A percentile compares a stretch with the other conserved stretches of the same genome.
Conservation (phyloP, 768 basidiomycete species). For the Amanita thiersii region DNA sequence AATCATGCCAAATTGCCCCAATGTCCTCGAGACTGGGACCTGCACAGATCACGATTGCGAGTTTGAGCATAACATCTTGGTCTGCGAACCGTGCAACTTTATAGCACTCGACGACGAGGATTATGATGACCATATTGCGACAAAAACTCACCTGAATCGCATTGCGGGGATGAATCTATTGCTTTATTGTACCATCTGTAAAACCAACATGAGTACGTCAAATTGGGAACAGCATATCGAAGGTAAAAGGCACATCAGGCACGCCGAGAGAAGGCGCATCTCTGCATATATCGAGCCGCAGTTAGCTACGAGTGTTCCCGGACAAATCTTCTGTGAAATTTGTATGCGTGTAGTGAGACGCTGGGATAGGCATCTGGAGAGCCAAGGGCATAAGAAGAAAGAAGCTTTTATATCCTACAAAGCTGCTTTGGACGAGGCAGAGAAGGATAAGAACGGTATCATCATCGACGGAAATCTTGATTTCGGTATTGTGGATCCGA, state of each 20-base stretch:
- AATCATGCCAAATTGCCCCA: constrained; percentile 22
- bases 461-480: constrained; percentile 34
- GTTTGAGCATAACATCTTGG: constrained; percentile 25
- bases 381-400: constrained; percentile 24
- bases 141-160: constrained; percentile 21
- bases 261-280: constrained; percentile 14
- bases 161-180: constrained; percentile 22
- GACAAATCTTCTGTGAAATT: constrained; percentile 18
- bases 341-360: constrained; percentile 18
- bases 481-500: constrained; percentile 41
- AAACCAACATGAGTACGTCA: background rate
- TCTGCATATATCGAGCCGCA: constrained; percentile 23
- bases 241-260: constrained; percentile 11
- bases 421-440: constrained; percentile 40
- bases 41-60: constrained; percentile 25
- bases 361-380: constrained; percentile 27
- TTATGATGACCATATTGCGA: constrained; percentile 21
- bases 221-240: background rate
- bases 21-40: constrained; percentile 24
- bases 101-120: constrained; percentile 17
- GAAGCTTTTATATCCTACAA: constrained; percentile 31
- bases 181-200: constrained; percentile 5
- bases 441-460: constrained; percentile 47
- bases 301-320: constrained; percentile 11
- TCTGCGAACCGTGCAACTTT: constrained; percentile 30